Conservation (phyloP, 345 rosid genomes). For the Gynandropsis gynandra region DNA sequence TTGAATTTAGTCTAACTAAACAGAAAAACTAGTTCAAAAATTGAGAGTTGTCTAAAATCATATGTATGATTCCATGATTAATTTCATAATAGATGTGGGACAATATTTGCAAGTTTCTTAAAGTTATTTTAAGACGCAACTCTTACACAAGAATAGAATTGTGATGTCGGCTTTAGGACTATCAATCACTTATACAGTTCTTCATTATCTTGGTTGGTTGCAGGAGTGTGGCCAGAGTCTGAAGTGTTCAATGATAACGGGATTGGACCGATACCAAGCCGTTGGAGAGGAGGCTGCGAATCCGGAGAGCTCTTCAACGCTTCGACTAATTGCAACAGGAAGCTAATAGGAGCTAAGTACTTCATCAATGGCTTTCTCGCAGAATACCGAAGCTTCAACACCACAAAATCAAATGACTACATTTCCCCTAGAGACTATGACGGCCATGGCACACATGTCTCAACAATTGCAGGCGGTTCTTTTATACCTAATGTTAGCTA, state of each 20-base stretch:
- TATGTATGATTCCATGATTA: too few species aligned
- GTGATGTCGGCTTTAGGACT: too few species aligned
- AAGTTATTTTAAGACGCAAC: too few species aligned
- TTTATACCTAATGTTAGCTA: slow-evolving; percentile 35
- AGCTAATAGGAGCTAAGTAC: slow-evolving; percentile 49
- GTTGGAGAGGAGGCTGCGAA: slow-evolving; percentile 28
- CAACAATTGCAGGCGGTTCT: slow-evolving; percentile 43
- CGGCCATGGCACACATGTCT: slow-evolving; percentile 48
- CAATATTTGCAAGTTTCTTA: too few species aligned
- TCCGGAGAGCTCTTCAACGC: slow-evolving; percentile 20
- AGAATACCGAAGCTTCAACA: slow-evolving; percentile 30
- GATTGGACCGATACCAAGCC: slow-evolving; percentile 16
- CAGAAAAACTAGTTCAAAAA: too few species aligned
- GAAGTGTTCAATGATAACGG: slow-evolving; percentile 21
- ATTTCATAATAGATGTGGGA: too few species aligned
- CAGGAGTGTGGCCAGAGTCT: slow-evolving; percentile 26
- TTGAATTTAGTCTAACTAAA: too few species aligned
- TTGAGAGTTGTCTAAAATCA: too few species aligned
- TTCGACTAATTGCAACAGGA: slow-evolving; percentile 30
- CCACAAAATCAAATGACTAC: slow-evolving; percentile 26
- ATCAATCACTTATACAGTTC: too few species aligned
- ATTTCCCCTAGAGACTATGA: slow-evolving; percentile 40
- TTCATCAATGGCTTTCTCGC: slow-evolving; percentile 42
- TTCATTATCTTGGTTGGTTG: neutral
- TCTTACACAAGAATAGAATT: too few species aligned